These are phyloP conservation scores for Deuterostichococcus epilithicus DNA, from an alignment of 139 green algal genomes.

Conservation along the genomic window DNA sequence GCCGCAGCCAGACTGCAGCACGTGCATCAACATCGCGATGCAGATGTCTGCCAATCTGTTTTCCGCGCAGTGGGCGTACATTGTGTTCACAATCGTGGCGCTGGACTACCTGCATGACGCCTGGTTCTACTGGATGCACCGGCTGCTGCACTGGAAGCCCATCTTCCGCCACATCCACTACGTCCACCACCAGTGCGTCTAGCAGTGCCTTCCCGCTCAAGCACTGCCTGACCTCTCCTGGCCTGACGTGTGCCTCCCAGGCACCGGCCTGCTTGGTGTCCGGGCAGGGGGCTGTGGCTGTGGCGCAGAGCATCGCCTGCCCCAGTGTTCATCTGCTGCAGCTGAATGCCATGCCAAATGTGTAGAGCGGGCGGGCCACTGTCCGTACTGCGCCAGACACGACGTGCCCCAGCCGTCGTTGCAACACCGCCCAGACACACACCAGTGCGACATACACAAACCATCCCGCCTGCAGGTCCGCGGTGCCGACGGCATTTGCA, in stretches of 20 bases:
- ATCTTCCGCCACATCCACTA: constrained; percentile 75
- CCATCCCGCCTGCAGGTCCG: constrained; percentile 54
- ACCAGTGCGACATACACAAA: background rate
- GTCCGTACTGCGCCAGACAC: too few relatives aligned
- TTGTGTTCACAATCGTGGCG: constrained; percentile 34
- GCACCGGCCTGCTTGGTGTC: too few relatives aligned
- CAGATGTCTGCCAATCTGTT: background rate
- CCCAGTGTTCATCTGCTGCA: too few relatives aligned
- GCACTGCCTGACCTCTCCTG: too few relatives aligned
- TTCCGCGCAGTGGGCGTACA: constrained; percentile 45
- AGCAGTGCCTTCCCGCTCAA: too few relatives aligned
- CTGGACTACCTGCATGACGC: constrained; percentile 83
- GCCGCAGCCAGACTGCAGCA: background rate
- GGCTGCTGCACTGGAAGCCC: constrained; percentile 75
- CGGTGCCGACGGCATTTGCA: constrained; percentile 69
- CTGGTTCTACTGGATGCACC: constrained; percentile 93
- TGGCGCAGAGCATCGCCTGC: too few relatives aligned
- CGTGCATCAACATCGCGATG: too few relatives aligned
- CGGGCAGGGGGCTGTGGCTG: too few relatives aligned
- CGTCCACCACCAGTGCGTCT: constrained; percentile 71
- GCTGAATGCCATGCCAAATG: too few relatives aligned
- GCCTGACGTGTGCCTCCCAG: too few relatives aligned
- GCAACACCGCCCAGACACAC: background rate
- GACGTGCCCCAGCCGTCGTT: too few relatives aligned
- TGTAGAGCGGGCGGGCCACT: too few relatives aligned